phyloP scores from a whole-genome alignment of 768 basidiomycete genomes.

The Collybiopsis confluens region DNA sequence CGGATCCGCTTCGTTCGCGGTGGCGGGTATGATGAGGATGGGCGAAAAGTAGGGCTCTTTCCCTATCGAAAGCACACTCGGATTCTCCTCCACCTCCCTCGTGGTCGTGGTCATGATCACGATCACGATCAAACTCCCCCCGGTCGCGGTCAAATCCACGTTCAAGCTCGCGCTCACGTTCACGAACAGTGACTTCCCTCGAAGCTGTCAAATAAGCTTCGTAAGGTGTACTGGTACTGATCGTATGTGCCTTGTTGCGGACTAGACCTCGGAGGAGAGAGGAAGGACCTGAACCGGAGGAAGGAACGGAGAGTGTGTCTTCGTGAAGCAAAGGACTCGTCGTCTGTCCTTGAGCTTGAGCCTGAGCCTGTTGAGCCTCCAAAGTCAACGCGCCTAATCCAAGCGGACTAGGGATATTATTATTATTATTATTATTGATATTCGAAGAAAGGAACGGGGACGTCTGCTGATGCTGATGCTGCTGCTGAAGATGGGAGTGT shows the following conservation, averaged over 20 bases:
- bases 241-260: conserved; percentile 4
- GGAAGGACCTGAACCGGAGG: neutral
- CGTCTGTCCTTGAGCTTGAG: neutral
- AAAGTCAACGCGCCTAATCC: neutral
- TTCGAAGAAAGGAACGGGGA: too few relatives aligned
- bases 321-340: too few relatives aligned
- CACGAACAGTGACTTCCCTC: neutral
- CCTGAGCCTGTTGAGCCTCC: neutral
- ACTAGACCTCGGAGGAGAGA: neutral
- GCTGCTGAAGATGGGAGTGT: neutral
- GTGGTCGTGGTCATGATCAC: too few relatives aligned
- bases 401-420: neutral
- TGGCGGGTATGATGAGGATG: too few relatives aligned
- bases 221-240: conserved; percentile 5
- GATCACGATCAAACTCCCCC: too few relatives aligned
- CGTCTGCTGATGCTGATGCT: too few relatives aligned
- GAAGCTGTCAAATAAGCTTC: conserved; percentile 1
- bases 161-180: neutral
- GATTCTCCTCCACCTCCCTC: too few relatives aligned
- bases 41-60: too few relatives aligned
- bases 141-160: too few relatives aligned
- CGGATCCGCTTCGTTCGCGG: neutral
- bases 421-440: too few relatives aligned
- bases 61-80: too few relatives aligned
- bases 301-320: too few relatives aligned